Percentiles rank a stretch among this genome's conserved stretches.
Conservation (phyloP, 2,329 filamentous ascomycete genomes). For the Penicillium expansum region DNA sequence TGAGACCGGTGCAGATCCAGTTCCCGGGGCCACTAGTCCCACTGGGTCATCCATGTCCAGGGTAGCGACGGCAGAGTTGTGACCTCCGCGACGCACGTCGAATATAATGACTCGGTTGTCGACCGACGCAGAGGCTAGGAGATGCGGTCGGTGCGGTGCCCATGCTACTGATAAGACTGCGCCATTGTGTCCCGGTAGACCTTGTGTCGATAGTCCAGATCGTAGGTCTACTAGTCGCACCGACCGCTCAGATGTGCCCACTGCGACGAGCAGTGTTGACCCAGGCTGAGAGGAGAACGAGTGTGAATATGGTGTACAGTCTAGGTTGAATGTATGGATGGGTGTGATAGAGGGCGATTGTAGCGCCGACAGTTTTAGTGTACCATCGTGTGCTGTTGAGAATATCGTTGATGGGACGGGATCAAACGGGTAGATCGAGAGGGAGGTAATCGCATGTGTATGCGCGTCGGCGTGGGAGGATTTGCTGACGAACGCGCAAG, state of each 20-base stretch:
- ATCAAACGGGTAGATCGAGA: constrained; percentile 51
- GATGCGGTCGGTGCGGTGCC: constrained; percentile 76
- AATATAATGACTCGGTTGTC: constrained; percentile 83
- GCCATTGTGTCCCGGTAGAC: constrained; percentile 65
- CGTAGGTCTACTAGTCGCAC: constrained; percentile 83
- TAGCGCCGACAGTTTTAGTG: constrained; percentile 45
- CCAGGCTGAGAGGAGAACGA: constrained; percentile 65
- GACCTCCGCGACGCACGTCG: constrained; percentile 72
- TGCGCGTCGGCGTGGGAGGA: constrained; percentile 40
- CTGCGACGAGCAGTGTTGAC: constrained; percentile 75
- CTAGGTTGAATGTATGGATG: constrained; percentile 46
- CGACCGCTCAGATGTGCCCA: constrained; percentile 79
- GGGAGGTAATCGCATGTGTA: constrained; percentile 46
- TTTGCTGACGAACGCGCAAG: constrained; percentile 49
- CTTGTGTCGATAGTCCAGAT: constrained; percentile 72
- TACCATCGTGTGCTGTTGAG: constrained; percentile 47
- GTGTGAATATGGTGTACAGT: constrained; percentile 58
- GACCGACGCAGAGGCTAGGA: constrained; percentile 78
- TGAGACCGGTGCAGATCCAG: constrained; percentile 29
- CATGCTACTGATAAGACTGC: constrained; percentile 70
- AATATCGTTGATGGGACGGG: constrained; percentile 47
- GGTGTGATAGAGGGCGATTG: constrained; percentile 41
- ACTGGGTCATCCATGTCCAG: constrained; percentile 81
- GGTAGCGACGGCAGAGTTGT: constrained; percentile 68
- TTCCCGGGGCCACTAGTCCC: constrained; percentile 54